Conservation (phyloP, 305 asterid genomes). For the Solanum hybrid region DNA sequence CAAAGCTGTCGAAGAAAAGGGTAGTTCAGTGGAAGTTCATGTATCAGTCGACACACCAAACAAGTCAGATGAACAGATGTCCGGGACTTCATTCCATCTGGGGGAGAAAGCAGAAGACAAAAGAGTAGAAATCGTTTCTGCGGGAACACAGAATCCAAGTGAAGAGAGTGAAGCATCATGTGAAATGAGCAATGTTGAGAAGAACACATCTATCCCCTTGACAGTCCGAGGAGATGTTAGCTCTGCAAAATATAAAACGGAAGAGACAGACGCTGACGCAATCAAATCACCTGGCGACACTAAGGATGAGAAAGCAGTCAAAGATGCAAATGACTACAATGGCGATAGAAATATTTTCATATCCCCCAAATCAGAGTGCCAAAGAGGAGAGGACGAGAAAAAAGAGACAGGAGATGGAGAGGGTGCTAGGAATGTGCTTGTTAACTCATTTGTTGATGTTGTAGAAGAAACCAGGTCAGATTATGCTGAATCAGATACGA, state of each 20-base stretch:
- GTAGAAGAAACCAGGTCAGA: neutral
- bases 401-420: conserved; percentile 1
- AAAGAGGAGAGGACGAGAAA: neutral
- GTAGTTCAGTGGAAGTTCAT: conserved; percentile 13
- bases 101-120: conserved; percentile 18
- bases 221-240: neutral
- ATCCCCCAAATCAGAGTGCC: neutral
- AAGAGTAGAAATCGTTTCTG: neutral
- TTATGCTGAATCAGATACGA: neutral
- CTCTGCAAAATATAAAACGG: neutral
- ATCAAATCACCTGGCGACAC: neutral
- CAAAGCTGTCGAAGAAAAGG: conserved; percentile 24
- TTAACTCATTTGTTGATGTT: neutral
- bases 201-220: neutral
- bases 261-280: neutral
- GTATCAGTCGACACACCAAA: conserved; percentile 15
- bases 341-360: neutral
- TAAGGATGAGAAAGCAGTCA: neutral
- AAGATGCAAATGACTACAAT: neutral
- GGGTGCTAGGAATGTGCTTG: neutral
- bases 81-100: conserved; percentile 14
- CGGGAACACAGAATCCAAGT: neutral
- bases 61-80: conserved; percentile 10
- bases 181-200: neutral
- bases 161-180: neutral